phyloP scores from a whole-genome alignment of 371 early-diverging fungal genomes.

The Mortierella sp. region DNA sequence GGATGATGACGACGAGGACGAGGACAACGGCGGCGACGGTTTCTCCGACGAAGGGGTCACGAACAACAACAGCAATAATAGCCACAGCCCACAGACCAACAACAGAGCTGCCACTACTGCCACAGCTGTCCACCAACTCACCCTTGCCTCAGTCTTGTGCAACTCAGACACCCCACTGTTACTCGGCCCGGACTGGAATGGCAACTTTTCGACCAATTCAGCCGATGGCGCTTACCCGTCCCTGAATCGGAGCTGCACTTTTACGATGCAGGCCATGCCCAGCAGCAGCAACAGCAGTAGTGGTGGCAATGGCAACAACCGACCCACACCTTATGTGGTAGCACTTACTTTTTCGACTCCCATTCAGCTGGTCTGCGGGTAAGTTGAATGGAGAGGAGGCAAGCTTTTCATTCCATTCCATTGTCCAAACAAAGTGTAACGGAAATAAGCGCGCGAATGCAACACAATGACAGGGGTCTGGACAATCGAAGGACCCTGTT shows the following conservation, averaged over 20 bases:
- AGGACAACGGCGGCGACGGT: not conserved
- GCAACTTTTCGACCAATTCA: conserved; percentile 48
- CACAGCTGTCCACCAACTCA: not conserved
- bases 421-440: not conserved
- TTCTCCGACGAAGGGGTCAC: not conserved
- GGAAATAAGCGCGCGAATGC: not conserved
- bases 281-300: not conserved
- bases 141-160: conserved; percentile 30
- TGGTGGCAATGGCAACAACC: not conserved
- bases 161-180: conserved; percentile 19
- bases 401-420: not conserved
- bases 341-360: conserved; percentile 41
- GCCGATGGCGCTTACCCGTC: conserved; percentile 41
- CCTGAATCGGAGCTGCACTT: conserved; percentile 28
- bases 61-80: not conserved
- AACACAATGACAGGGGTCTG: not conserved
- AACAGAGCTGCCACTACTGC: not conserved
- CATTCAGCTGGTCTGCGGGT: conserved; percentile 56
- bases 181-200: conserved; percentile 44
- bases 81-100: conserved; percentile 6
- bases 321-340: conserved; percentile 28
- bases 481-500: not conserved
- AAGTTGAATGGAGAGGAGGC: conserved; percentile 9
- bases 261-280: conserved; percentile 32
- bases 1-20: not conserved